Percentiles rank a stretch among this genome's conserved stretches.
Evolutionary conservation across 2,329 filamentous ascomycete genomes (phyloP).

Genomic region (Penicillium sp.): DNA sequence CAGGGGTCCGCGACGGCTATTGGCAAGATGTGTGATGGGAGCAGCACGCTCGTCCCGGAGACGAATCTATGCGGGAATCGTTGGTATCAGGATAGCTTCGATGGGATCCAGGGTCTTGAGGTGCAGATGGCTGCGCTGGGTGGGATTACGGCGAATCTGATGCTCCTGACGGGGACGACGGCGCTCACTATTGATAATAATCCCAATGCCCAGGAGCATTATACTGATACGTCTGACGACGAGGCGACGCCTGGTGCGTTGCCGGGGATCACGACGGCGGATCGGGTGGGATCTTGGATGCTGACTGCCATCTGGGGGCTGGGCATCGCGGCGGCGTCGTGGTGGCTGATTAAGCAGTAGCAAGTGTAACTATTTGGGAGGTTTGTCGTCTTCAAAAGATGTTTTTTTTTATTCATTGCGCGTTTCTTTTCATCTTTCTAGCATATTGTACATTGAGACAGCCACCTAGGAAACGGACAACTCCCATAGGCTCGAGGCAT

Average conservation of each 20-base stretch:
- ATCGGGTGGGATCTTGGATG: constrained; percentile 35
- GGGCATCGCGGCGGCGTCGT: constrained; percentile 16
- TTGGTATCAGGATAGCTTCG: constrained; percentile 39
- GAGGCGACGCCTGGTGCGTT: constrained; percentile 5
- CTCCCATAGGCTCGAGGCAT: too few relatives aligned
- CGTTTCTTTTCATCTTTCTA: too few relatives aligned
- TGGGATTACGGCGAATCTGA: constrained; percentile 29
- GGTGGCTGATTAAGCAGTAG: constrained; percentile 23
- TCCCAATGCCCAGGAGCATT: constrained; percentile 37
- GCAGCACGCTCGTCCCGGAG: constrained; percentile 26
- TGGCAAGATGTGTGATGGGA: constrained; percentile 63
- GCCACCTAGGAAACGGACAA: too few relatives aligned
- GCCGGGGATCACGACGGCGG: constrained; percentile 28
- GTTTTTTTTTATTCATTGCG: too few relatives aligned
- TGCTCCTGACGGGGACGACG: constrained; percentile 26
- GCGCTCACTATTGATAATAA: constrained; percentile 50
- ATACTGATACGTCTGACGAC: constrained; percentile 18
- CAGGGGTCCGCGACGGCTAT: constrained; percentile 62
- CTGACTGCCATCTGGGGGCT: constrained; percentile 26
- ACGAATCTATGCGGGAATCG: constrained; percentile 57
- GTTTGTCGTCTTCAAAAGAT: too few relatives aligned
- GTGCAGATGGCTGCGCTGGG: constrained; percentile 41
- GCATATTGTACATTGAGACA: too few relatives aligned
- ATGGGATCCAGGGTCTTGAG: constrained; percentile 37
- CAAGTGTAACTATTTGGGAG: neutral